Evolutionary conservation across 352 stramenopile genomes (phyloP).

Genomic region (Phytophthora kernoviae): DNA sequence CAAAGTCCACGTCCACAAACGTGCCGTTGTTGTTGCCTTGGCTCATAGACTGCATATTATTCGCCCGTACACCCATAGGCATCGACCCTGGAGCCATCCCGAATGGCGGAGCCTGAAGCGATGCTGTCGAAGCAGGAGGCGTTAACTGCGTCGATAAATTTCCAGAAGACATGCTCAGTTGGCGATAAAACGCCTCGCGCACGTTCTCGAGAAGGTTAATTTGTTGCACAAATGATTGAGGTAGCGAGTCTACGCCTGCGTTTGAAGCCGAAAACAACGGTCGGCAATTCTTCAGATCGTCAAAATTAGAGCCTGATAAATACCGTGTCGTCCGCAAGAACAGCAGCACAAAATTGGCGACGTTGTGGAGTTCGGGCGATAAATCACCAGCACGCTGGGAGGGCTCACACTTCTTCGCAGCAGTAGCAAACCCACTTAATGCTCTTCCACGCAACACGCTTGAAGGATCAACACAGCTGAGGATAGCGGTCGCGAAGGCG

Average conservation of each 20-base stretch:
- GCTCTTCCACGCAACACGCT: conserved; percentile 56
- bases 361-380: conserved; percentile 68
- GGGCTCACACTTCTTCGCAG: conserved; percentile 53
- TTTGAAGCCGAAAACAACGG: conserved; percentile 51
- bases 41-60: conserved; percentile 10
- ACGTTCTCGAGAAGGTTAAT: conserved; percentile 71
- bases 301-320: conserved; percentile 56
- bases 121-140: conserved; percentile 14
- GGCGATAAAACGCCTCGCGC: conserved; percentile 44
- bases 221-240: conserved; percentile 77
- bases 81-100: conserved; percentile 15
- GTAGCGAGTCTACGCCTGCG: conserved; percentile 55
- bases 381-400: conserved; percentile 54
- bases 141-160: conserved; percentile 4
- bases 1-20: conserved; percentile 73
- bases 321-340: conserved; percentile 73
- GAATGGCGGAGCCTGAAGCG: conserved; percentile 20
- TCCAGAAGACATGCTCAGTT: conserved; percentile 20
- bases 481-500: conserved; percentile 73
- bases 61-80: conserved; percentile 8
- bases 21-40: conserved; percentile 30
- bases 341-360: conserved; percentile 80
- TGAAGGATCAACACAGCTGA: conserved; percentile 78
- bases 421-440: conserved; percentile 59
- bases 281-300: conserved; percentile 65